A percentile compares a stretch with the other conserved stretches of the same genome.
Conservation (phyloP, 208 protist species). For the Novymonas esmeraldas region DNA sequence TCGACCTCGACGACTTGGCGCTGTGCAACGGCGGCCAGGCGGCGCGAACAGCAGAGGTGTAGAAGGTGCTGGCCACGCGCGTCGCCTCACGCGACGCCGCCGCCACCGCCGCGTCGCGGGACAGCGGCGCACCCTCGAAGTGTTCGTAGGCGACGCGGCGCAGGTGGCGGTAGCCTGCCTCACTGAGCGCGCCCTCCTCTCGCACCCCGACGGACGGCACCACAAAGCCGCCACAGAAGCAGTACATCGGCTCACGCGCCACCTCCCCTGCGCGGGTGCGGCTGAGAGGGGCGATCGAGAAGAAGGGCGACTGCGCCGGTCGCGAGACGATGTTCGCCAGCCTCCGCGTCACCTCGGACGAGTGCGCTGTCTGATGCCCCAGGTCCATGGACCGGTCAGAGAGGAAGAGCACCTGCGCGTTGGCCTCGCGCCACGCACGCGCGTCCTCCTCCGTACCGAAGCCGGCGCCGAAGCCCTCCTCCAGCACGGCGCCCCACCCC, state of each 20-base stretch:
- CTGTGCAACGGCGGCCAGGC: constrained; percentile 11
- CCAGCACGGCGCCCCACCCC: constrained; percentile 12
- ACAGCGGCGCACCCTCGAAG: constrained; percentile 26
- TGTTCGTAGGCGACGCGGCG: constrained; percentile 19
- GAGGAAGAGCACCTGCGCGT: constrained; percentile 31
- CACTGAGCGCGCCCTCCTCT: background rate
- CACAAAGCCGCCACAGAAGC: constrained; percentile 38
- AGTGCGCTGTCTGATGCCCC: constrained; percentile 12
- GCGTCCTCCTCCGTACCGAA: constrained; percentile 13
- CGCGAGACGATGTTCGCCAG: constrained; percentile 31
- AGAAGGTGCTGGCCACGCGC: constrained; percentile 7
- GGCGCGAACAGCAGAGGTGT: constrained; percentile 2
- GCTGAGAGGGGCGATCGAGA: constrained; percentile 34
- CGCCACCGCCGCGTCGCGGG: background rate
- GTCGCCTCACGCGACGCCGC: background rate
- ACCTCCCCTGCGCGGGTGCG: constrained; percentile 35
- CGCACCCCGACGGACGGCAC: constrained; percentile 10
- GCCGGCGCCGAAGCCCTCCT: constrained; percentile 19
- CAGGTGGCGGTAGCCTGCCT: constrained; percentile 16
- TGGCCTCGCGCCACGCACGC: constrained; percentile 15
- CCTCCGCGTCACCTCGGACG: constrained; percentile 23
- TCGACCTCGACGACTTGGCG: background rate
- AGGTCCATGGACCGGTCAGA: constrained; percentile 20
- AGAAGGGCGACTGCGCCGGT: constrained; percentile 19
- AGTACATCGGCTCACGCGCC: constrained; percentile 39